phyloP scores from a whole-genome alignment of 768 basidiomycete genomes.

The Mycena floridula region DNA sequence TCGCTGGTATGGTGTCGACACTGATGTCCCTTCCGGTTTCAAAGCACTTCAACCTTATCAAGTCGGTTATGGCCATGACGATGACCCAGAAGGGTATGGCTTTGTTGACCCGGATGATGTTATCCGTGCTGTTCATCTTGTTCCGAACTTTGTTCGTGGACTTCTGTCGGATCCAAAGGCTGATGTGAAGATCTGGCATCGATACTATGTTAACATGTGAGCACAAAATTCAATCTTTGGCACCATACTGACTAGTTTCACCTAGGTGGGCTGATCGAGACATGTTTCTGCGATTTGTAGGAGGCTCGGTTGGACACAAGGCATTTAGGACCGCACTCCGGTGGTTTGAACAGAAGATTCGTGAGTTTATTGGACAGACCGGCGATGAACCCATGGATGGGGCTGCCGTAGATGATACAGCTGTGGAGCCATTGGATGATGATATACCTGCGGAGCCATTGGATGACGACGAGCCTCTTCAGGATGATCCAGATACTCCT shows the following conservation, averaged over 20 bases:
- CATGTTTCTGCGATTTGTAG: constrained; percentile 21
- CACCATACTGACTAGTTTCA: neutral
- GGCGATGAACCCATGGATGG: too few species aligned
- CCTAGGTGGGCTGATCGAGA: constrained; percentile 25
- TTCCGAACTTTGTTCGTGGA: constrained; percentile 9
- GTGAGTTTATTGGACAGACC: too few species aligned
- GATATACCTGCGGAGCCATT: too few species aligned
- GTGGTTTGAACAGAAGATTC: neutral
- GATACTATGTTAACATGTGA: constrained; percentile 17
- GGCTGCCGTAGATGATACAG: too few species aligned
- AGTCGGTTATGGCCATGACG: constrained; percentile 2
- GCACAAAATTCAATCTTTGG: neutral
- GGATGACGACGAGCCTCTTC: too few species aligned
- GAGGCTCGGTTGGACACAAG: constrained; percentile 23
- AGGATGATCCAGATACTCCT: too few species aligned
- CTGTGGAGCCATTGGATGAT: too few species aligned
- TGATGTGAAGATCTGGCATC: constrained; percentile 11
- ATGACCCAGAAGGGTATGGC: constrained; percentile 5
- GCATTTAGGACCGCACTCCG: neutral
- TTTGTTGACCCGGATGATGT: constrained; percentile 8
- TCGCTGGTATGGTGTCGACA: constrained; percentile 7
- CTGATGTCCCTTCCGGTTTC: neutral
- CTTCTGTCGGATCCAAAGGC: constrained; percentile 3
- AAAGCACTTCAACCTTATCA: constrained; percentile 1
- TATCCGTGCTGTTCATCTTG: constrained; percentile 7